Conservation (phyloP, 192 early-diverging fungal genomes). For the Coemansia sp. region DNA sequence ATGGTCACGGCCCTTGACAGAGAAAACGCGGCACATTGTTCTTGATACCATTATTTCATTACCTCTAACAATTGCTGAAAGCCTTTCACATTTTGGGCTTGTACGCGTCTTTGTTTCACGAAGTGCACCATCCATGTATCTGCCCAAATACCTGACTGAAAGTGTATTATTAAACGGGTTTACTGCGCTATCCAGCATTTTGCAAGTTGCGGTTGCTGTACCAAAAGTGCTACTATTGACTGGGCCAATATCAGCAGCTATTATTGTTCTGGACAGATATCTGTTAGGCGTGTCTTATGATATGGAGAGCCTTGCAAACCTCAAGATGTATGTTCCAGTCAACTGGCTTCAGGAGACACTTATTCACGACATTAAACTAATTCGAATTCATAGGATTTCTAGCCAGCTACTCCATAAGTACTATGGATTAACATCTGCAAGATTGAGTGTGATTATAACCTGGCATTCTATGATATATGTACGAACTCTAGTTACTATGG, state of each 20-base stretch:
- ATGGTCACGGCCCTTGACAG: constrained; percentile 8
- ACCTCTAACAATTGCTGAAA: constrained; percentile 16
- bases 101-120: neutral
- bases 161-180: neutral
- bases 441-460: too few relatives aligned
- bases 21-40: neutral
- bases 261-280: neutral
- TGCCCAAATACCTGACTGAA: constrained; percentile 1
- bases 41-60: constrained; percentile 8
- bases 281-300: neutral
- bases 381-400: neutral
- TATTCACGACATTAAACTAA: neutral
- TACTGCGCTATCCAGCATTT: neutral
- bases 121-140: neutral
- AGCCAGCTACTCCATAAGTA: neutral
- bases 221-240: neutral
- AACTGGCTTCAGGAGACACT: too few relatives aligned
- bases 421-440: neutral
- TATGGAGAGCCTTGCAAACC: too few relatives aligned
- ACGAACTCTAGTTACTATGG: neutral
- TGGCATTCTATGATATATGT: neutral
- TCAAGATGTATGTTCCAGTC: too few relatives aligned
- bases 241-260: neutral
- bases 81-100: neutral
- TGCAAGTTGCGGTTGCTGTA: neutral